Evolutionary conservation across 169 alveolate genomes (phyloP).

Genomic region (Blepharisma undulans): DNA sequence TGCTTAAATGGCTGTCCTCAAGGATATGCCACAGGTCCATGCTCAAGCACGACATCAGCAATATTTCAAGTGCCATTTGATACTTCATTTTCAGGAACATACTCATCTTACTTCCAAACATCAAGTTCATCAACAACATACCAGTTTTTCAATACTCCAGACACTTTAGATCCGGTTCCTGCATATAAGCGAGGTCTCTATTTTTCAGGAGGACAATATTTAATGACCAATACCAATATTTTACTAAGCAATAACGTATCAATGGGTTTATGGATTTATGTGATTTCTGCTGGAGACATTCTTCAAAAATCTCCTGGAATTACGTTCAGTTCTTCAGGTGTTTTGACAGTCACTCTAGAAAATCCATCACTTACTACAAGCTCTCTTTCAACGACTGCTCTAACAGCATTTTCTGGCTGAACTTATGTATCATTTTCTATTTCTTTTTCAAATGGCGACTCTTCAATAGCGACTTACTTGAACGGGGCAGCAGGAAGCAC

Average conservation of each 20-base stretch:
- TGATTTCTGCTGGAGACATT: not conserved
- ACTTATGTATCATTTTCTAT: not conserved
- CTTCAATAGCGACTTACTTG: not conserved
- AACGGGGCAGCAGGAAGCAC: not conserved
- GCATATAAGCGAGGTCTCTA: not conserved
- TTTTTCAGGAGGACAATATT: not conserved
- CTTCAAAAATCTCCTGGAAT: not conserved
- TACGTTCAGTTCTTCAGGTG: not conserved
- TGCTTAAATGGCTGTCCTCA: not conserved
- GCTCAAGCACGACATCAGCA: not conserved
- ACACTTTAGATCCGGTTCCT: not conserved
- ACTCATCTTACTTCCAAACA: not conserved
- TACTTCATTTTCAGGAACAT: not conserved
- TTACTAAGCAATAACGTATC: not conserved
- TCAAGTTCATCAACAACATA: not conserved
- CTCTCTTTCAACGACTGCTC: not conserved
- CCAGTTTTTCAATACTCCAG: not conserved
- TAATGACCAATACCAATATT: not conserved
- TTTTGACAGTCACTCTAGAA: not conserved
- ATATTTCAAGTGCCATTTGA: not conserved
- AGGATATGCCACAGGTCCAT: not conserved
- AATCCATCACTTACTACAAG: not conserved
- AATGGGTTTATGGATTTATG: not conserved
- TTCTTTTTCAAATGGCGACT: not conserved
- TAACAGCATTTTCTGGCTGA: not conserved